Evolutionary conservation across 2,329 filamentous ascomycete species (phyloP).

Genomic region (Penicillium italicum): DNA sequence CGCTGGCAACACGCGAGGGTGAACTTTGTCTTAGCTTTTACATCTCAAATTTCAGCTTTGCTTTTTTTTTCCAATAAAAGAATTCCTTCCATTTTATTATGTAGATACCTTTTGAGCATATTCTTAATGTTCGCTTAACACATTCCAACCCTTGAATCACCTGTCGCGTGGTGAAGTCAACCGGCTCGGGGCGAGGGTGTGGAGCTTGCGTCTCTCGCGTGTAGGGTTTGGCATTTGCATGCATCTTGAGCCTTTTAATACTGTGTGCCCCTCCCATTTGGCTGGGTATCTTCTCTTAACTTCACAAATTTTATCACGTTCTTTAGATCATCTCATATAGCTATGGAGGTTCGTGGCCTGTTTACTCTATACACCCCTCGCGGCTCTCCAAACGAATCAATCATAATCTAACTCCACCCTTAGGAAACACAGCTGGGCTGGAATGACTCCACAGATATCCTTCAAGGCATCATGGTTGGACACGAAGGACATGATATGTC

Average conservation of each 20-base stretch:
- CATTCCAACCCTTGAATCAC: slow-evolving; percentile 14
- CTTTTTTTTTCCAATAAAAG: neutral
- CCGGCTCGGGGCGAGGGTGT: slow-evolving; percentile 8
- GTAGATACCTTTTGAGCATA: neutral
- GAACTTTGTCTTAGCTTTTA: slow-evolving; percentile 3
- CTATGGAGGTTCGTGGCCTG: slow-evolving; percentile 13
- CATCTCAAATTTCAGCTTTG: neutral
- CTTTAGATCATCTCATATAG: neutral
- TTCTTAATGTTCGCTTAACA: slow-evolving; percentile 1
- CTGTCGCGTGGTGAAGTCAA: slow-evolving; percentile 10
- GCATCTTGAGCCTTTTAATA: slow-evolving; percentile 1
- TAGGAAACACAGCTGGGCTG: slow-evolving; percentile 16
- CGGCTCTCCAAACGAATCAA: neutral
- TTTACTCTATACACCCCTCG: neutral
- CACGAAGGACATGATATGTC: slow-evolving; percentile 3
- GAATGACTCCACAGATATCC: slow-evolving; percentile 28
- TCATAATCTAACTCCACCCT: neutral
- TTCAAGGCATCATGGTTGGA: slow-evolving; percentile 32
- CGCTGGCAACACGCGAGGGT: slow-evolving; percentile 12
- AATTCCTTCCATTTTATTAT: neutral
- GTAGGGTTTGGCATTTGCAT: slow-evolving; percentile 11
- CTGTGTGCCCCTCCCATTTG: slow-evolving; percentile 4
- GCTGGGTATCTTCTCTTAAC: neutral
- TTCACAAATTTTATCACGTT: neutral
- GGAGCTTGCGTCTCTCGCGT: slow-evolving; percentile 10